A percentile compares a stretch with the other conserved stretches of the same genome.
phyloP scores from a whole-genome alignment of 495 filamentous ascomycete genomes.

The Penicillium fimorum region DNA sequence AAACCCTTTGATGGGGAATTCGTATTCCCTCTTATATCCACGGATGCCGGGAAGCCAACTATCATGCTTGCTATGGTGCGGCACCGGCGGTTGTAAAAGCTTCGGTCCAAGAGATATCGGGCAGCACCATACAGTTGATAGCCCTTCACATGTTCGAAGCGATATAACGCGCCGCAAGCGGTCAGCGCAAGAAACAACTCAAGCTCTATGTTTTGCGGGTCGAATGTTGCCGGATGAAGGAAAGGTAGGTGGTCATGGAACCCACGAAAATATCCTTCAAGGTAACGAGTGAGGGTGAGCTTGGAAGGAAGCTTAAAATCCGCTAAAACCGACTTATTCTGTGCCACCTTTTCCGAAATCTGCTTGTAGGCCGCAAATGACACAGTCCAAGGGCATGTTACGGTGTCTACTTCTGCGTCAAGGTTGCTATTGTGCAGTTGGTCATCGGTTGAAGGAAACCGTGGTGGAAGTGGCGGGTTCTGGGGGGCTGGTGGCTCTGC shows the following conservation, averaged over 20 bases:
- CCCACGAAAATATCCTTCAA: constrained; percentile 12
- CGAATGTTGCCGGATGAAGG: constrained; percentile 8
- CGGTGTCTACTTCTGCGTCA: background rate
- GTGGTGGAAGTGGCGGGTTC: constrained; percentile 2
- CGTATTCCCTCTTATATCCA: background rate
- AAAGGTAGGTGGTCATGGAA: constrained; percentile 15
- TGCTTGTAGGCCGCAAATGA: background rate
- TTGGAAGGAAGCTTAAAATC: constrained; percentile 5
- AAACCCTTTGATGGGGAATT: background rate
- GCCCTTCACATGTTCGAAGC: constrained; percentile 4
- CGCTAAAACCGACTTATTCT: background rate
- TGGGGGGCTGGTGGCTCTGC: background rate
- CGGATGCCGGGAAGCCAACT: background rate
- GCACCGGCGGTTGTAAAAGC: background rate
- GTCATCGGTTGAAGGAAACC: constrained; percentile 3
- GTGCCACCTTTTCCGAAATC: background rate
- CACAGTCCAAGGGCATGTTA: background rate
- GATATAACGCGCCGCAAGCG: constrained; percentile 10
- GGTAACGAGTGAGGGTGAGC: constrained; percentile 8
- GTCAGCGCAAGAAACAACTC: constrained; percentile 7
- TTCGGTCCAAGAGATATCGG: background rate
- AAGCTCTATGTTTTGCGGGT: background rate
- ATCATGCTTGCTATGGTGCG: background rate
- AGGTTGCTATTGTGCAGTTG: constrained; percentile 2
- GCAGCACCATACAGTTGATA: constrained; percentile 4